Base-by-base conservation (phyloP, 2,329 filamentous ascomycete species). In the Epichloe hybrida region DNA sequence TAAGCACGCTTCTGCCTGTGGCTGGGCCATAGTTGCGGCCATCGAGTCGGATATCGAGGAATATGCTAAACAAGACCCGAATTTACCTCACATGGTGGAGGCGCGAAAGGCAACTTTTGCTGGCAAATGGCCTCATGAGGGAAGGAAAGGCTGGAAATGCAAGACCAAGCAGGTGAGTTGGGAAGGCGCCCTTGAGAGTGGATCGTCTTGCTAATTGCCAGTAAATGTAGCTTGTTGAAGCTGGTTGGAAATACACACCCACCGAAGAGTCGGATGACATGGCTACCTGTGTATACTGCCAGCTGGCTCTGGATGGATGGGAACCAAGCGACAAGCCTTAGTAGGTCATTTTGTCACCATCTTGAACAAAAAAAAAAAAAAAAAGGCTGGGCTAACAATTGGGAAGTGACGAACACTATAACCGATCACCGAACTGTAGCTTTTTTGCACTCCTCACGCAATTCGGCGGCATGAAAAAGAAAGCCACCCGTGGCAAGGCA, bases 191-290 rank as follows among this genome's bases (percentile, higher is more conserved):
- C n/a, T 27, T 13, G 21, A 4, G 17, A 27, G 17, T 35, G 31
- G 34, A 38, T 20, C 27, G 21, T 40, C 47, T 42, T 46, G 36
- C 52, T 55, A 48, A 57, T 45, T 43, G 20, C 9, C 13, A 23
- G 12, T 13, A 11, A 39, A 8, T n/a, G 7, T 59, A 93, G 82
- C 83, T 97, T 71, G 88, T 88, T 36, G 87, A 91, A 57, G 87
- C 88, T 31, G 93, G 93, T 11, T 98, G 91, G 90, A 89, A 86
- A 63, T 96, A 90, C 68, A 94, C 89, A 23, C 90, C 93, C 0
- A 87, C 81, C 5, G 70, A 79, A 42, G 88, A 91, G 42, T 88
- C 83, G 12, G 84, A 93, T 56, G 93, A 98, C 65, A 87, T 91
- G 70, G 87, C 88, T 9, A 93, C 86, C 11, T 98, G 93, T 64